Conservation (phyloP, 768 basidiomycete species). For the Rhizopogon rudus region DNA sequence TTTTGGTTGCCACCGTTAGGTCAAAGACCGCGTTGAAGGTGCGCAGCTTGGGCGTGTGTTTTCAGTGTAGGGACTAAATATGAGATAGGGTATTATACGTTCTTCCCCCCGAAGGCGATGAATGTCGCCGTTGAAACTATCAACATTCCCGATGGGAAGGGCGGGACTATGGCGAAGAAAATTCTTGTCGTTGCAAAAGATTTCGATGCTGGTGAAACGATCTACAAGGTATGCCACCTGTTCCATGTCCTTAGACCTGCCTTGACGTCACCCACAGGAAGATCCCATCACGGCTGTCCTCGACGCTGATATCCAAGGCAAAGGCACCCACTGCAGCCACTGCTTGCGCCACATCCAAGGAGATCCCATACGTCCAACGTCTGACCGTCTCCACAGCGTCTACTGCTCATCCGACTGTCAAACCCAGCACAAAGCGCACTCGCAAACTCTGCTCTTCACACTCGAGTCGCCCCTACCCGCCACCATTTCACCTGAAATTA, state of each 20-base stretch:
- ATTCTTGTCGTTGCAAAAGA: slow-evolving; percentile 63
- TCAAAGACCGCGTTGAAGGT: slow-evolving; percentile 71
- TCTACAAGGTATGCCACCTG: slow-evolving; percentile 56
- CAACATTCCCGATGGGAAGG: slow-evolving; percentile 18
- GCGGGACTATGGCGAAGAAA: slow-evolving; percentile 35
- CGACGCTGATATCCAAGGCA: slow-evolving; percentile 64
- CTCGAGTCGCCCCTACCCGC: slow-evolving; percentile 56
- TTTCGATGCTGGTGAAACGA: slow-evolving; percentile 63
- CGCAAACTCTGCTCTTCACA: slow-evolving; percentile 68
- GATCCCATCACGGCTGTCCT: slow-evolving; percentile 65
- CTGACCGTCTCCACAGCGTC: slow-evolving; percentile 50
- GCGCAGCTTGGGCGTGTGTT: slow-evolving; percentile 32
- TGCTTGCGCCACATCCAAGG: slow-evolving; percentile 60
- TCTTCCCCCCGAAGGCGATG: slow-evolving; percentile 69
- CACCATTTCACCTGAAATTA: slow-evolving; percentile 27
- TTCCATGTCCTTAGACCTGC: not conserved
- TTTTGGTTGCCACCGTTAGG: slow-evolving; percentile 36
- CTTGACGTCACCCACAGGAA: slow-evolving; percentile 46
- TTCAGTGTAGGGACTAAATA: slow-evolving; percentile 12
- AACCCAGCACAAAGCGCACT: slow-evolving; percentile 48
- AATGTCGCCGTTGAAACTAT: slow-evolving; percentile 56
- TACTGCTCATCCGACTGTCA: slow-evolving; percentile 77
- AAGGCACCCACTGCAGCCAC: slow-evolving; percentile 67
- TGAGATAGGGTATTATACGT: slow-evolving; percentile 64
- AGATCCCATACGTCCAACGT: slow-evolving; percentile 39